Conservation (phyloP, 805 yeast species). For the Metschnikowia gruessii region DNA sequence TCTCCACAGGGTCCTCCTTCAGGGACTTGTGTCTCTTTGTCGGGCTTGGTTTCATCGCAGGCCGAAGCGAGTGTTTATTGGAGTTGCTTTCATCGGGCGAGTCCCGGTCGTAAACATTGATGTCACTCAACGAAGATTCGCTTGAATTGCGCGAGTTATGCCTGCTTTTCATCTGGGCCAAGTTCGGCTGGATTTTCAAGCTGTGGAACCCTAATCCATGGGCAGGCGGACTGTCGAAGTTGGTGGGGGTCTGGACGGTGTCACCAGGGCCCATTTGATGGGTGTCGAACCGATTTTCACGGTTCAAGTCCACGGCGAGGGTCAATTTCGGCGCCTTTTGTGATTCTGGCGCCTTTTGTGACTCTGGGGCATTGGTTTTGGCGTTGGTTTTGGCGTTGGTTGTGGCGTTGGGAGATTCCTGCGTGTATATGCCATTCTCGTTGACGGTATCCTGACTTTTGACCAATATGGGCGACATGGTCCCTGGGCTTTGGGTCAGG, state of each 20-base stretch:
- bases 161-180: no score
- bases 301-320: no score
- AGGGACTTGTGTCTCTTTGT: constrained; percentile 8
- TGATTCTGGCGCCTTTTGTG: background rate
- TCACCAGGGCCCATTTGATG: no score
- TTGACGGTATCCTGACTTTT: constrained; percentile 1
- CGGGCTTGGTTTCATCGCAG: constrained; percentile 13
- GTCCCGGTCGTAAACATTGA: background rate
- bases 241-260: no score
- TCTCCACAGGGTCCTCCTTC: background rate
- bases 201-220: no score
- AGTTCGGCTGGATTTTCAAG: no score
- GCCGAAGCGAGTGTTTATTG: constrained; percentile 9
- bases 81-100: background rate
- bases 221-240: no score
- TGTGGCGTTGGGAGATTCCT: background rate
- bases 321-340: no score
- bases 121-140: constrained; percentile 4
- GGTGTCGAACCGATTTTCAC: no score
- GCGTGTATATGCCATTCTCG: background rate
- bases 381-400: background rate
- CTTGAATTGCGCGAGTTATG: background rate
- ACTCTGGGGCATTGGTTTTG: no score
- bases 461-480: constrained; percentile 1
- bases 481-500: background rate